Evolutionary conservation across 2,329 filamentous ascomycete genomes (phyloP).

Genomic region (Hypoxylon sp.): DNA sequence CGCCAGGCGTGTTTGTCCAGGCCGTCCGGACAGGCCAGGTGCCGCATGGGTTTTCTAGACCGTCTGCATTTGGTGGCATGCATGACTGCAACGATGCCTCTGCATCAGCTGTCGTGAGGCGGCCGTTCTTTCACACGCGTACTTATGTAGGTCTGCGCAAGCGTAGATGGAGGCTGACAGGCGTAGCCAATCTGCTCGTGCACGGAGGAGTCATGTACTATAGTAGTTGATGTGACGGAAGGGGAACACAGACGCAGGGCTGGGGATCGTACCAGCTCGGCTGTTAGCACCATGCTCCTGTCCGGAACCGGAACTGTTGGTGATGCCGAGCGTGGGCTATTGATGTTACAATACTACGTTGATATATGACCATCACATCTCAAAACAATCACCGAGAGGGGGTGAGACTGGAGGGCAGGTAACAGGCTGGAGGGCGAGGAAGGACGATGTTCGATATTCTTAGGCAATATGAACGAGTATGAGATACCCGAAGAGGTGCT

Average conservation of each 20-base stretch:
- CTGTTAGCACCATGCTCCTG: conserved; percentile 15
- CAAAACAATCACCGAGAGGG: conserved; percentile 31
- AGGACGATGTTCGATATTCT: conserved; percentile 28
- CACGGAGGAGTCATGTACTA: too few relatives aligned
- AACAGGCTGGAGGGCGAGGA: too few relatives aligned
- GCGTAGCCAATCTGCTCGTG: conserved; percentile 7
- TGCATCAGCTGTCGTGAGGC: conserved; percentile 16
- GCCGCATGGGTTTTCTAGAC: conserved; percentile 18
- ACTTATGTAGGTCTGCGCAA: conserved; percentile 21
- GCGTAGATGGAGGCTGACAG: conserved; percentile 10
- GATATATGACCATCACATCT: conserved; percentile 35
- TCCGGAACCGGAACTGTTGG: conserved; percentile 13
- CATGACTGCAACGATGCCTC: conserved; percentile 22
- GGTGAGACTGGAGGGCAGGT: too few relatives aligned
- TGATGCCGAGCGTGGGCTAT: conserved; percentile 15
- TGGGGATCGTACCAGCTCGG: conserved; percentile 1
- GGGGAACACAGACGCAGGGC: background rate
- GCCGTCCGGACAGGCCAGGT: conserved; percentile 11
- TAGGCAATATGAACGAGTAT: conserved; percentile 18
- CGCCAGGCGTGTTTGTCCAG: conserved; percentile 7
- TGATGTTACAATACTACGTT: conserved; percentile 28
- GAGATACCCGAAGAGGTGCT: too few relatives aligned
- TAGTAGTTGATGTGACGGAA: conserved; percentile 11
- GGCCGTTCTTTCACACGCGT: conserved; percentile 9
- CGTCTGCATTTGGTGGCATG: conserved; percentile 22